phyloP scores from a whole-genome alignment of 2,329 filamentous ascomycete species.

The Alternaria sp. region DNA sequence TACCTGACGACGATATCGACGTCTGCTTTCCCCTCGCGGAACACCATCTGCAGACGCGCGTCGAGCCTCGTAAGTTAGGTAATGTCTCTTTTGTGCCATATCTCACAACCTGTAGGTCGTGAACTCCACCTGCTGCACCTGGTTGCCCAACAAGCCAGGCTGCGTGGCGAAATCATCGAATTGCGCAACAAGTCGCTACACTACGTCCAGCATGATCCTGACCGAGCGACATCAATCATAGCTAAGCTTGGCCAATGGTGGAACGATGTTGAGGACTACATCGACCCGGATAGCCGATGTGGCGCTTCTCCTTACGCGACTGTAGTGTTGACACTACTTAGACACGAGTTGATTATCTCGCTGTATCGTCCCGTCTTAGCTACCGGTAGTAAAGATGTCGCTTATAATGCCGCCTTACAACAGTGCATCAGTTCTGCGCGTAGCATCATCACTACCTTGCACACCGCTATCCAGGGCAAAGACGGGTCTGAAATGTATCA shows the following conservation, averaged over 20 bases:
- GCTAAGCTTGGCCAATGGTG: conserved; percentile 60
- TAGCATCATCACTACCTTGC: conserved; percentile 54
- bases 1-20: conserved; percentile 64
- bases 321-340: conserved; percentile 53
- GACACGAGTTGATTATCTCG: conserved; percentile 60
- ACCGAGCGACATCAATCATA: conserved; percentile 55
- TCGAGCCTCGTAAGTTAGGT: conserved; percentile 17
- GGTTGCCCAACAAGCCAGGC: conserved; percentile 56
- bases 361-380: conserved; percentile 60
- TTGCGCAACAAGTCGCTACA: conserved; percentile 60
- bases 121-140: conserved; percentile 30
- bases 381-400: conserved; percentile 50
- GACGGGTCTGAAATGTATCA: too few relatives aligned
- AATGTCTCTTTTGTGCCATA: neutral
- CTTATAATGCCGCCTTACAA: conserved; percentile 58
- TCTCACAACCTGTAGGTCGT: conserved; percentile 7
- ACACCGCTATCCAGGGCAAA: conserved; percentile 25
- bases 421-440: conserved; percentile 60
- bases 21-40: conserved; percentile 63
- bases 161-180: conserved; percentile 60
- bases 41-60: conserved; percentile 42
- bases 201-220: conserved; percentile 52
- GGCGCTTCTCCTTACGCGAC: conserved; percentile 46
- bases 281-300: conserved; percentile 46
- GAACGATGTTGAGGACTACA: conserved; percentile 60